These are phyloP conservation scores for Fraxinus baroniana DNA, from an alignment of 305 asterid genomes.

Conservation along the genomic window DNA sequence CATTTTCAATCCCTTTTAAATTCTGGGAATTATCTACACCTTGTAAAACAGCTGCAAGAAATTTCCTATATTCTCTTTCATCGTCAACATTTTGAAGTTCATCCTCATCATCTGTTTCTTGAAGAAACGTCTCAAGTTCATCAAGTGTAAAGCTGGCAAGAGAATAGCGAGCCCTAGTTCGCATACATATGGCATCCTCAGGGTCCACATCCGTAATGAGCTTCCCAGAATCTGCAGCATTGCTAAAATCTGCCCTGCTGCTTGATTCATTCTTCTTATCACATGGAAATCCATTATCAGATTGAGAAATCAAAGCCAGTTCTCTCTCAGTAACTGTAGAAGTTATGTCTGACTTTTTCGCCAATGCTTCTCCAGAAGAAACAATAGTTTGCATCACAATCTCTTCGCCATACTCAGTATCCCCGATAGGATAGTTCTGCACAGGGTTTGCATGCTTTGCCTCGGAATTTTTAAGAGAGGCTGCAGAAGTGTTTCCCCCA, in stretches of 20 bases:
- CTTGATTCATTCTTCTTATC: slow-evolving; percentile 40
- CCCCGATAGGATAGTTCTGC: slow-evolving; percentile 39
- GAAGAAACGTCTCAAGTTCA: slow-evolving; percentile 95
- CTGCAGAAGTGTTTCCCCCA: slow-evolving; percentile 35
- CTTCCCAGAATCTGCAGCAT: slow-evolving; percentile 31
- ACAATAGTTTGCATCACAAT: slow-evolving; percentile 41
- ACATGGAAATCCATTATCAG: slow-evolving; percentile 35
- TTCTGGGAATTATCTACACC: slow-evolving; percentile 59
- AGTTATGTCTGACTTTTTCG: slow-evolving; percentile 20
- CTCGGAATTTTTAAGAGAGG: slow-evolving; percentile 22
- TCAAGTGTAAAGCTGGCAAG: slow-evolving; percentile 91
- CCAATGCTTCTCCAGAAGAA: slow-evolving; percentile 36
- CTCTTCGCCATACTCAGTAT: slow-evolving; percentile 59
- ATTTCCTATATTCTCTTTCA: slow-evolving; percentile 83
- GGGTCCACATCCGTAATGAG: slow-evolving; percentile 44
- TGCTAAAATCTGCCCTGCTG: slow-evolving; percentile 31
- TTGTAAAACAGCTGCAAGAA: slow-evolving; percentile 82
- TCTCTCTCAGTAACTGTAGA: slow-evolving; percentile 27
- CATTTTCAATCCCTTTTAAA: slow-evolving; percentile 54
- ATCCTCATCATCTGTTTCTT: slow-evolving; percentile 98
- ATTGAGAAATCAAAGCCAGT: slow-evolving; percentile 29
- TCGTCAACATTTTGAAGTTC: slow-evolving; percentile 90
- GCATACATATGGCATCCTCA: slow-evolving; percentile 89
- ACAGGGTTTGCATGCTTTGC: slow-evolving; percentile 25
- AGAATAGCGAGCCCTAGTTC: slow-evolving; percentile 98